Conservation (phyloP, 2,329 filamentous ascomycete genomes). For the Fusarium sp. region DNA sequence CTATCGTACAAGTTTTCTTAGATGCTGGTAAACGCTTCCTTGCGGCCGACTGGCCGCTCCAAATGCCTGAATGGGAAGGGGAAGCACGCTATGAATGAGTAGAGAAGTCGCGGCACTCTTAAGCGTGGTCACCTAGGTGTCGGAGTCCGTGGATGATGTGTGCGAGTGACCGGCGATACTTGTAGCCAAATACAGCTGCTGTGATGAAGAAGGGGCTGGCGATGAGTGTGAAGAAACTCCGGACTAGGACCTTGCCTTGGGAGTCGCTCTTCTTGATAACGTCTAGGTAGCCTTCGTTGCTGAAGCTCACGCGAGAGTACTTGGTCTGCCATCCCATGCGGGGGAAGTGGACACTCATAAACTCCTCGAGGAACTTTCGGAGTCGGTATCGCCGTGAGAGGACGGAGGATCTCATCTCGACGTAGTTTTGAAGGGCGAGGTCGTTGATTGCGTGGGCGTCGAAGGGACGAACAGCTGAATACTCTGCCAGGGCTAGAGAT, state of each 20-base stretch:
- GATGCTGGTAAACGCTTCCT: slow-evolving; percentile 8
- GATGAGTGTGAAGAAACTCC: slow-evolving; percentile 51
- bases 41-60: background rate
- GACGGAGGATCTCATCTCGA: slow-evolving; percentile 91
- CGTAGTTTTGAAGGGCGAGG: slow-evolving; percentile 87
- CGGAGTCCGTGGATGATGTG: slow-evolving; percentile 32
- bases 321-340: slow-evolving; percentile 87
- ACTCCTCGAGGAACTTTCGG: slow-evolving; percentile 87
- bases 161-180: slow-evolving; percentile 38
- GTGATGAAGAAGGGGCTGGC: slow-evolving; percentile 45
- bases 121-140: slow-evolving; percentile 15
- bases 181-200: slow-evolving; percentile 41
- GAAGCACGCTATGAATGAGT: background rate
- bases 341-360: slow-evolving; percentile 77
- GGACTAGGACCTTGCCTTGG: slow-evolving; percentile 69
- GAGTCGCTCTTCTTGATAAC: slow-evolving; percentile 73
- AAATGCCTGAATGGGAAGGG: background rate
- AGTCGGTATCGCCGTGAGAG: slow-evolving; percentile 77
- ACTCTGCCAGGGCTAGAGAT: slow-evolving; percentile 72
- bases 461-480: slow-evolving; percentile 74
- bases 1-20: slow-evolving; percentile 24
- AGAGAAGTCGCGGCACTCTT: background rate
- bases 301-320: slow-evolving; percentile 91
- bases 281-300: slow-evolving; percentile 88
- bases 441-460: slow-evolving; percentile 93